Conservation (phyloP, 352 stramenopile genomes). For the Phytophthora hibernalis region DNA sequence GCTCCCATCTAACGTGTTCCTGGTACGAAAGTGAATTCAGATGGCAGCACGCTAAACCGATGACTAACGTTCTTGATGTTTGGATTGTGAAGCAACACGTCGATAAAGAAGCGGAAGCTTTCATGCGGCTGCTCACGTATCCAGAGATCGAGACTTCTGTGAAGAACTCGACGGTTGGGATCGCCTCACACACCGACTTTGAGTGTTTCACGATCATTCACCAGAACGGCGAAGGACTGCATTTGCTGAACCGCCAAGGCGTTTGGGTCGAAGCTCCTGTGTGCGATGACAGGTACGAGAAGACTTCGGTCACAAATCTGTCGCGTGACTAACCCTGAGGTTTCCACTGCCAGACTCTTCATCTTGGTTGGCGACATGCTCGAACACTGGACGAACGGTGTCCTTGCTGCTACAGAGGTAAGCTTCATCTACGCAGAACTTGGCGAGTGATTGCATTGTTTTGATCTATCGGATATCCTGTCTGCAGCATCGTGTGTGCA, state of each 20-base stretch:
- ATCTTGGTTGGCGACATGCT: conserved; percentile 85
- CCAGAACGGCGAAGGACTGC: conserved; percentile 77
- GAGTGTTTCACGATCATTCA: conserved; percentile 90
- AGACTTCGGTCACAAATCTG: not conserved
- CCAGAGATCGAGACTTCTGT: conserved; percentile 50
- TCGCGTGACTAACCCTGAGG: not conserved
- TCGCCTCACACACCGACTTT: conserved; percentile 86
- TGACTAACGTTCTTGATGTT: conserved; percentile 12
- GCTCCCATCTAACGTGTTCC: conserved; percentile 64
- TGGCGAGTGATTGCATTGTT: not conserved
- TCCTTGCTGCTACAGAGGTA: conserved; percentile 77
- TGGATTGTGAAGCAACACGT: conserved; percentile 63
- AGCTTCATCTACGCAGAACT: not conserved
- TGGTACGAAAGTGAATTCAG: conserved; percentile 35
- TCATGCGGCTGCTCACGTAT: conserved; percentile 84
- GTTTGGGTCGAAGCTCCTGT: conserved; percentile 78
- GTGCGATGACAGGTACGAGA: conserved; percentile 61
- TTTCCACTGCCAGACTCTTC: conserved; percentile 48
- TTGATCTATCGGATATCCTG: conserved; percentile 7
- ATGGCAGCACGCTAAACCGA: not conserved
- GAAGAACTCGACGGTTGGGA: conserved; percentile 77
- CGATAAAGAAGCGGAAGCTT: conserved; percentile 72
- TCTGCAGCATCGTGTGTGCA: conserved; percentile 78
- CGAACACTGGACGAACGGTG: conserved; percentile 84
- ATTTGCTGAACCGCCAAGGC: conserved; percentile 66